phyloP scores from a whole-genome alignment of 179 eudicot genomes.

The Camellia oleifera region DNA sequence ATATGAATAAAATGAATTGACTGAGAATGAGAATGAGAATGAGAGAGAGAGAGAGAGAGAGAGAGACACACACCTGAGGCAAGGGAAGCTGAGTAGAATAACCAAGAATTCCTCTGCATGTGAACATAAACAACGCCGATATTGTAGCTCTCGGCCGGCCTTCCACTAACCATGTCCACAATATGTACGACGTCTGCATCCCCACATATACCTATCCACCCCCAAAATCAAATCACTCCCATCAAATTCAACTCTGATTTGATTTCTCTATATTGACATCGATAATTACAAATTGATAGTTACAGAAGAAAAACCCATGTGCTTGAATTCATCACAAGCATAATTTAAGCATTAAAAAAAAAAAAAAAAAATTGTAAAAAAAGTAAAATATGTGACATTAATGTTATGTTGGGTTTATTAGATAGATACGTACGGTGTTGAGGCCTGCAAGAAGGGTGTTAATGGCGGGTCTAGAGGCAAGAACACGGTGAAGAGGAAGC shows the following conservation, averaged over 20 bases:
- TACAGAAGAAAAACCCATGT: too few species aligned
- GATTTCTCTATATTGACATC: too few species aligned
- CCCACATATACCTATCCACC: conserved; percentile 66
- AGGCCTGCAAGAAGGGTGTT: conserved; percentile 77
- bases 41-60: not conserved
- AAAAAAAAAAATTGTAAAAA: too few species aligned
- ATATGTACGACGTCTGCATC: conserved; percentile 79
- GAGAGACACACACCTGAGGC: conserved; percentile 55
- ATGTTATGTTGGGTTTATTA: not conserved
- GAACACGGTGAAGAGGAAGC: conserved; percentile 42
- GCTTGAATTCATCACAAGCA: too few species aligned
- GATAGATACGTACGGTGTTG: conserved; percentile 59
- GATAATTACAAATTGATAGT: too few species aligned
- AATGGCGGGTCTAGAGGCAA: conserved; percentile 45
- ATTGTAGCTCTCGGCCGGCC: conserved; percentile 89
- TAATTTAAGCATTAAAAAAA: too few species aligned
- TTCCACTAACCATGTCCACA: conserved; percentile 82
- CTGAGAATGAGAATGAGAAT: not conserved
- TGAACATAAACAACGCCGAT: conserved; percentile 82
- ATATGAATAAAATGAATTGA: not conserved
- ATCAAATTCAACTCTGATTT: too few species aligned
- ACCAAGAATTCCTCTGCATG: conserved; percentile 91
- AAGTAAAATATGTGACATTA: too few species aligned
- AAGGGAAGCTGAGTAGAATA: conserved; percentile 94
- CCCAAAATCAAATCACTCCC: not conserved